A percentile compares a stretch with the other conserved stretches of the same genome.
Evolutionary conservation across 2,329 filamentous ascomycete genomes (phyloP).

Genomic region (Neopestalotiopsis rosae): DNA sequence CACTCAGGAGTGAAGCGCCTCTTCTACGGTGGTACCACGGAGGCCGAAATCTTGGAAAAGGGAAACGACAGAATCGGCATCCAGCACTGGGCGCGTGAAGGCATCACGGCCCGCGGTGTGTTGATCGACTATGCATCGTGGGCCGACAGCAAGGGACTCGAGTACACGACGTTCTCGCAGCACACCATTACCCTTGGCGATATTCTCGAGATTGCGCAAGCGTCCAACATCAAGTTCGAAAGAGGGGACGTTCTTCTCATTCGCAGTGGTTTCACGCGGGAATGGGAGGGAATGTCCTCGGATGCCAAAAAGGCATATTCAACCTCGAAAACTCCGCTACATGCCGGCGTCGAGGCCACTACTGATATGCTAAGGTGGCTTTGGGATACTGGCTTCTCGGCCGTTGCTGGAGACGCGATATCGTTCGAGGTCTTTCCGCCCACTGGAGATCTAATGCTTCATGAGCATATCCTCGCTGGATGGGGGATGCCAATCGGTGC

Average conservation of each 20-base stretch:
- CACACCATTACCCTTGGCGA: slow-evolving; percentile 39
- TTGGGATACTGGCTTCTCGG: slow-evolving; percentile 51
- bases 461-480: slow-evolving; percentile 23
- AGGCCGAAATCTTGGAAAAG: slow-evolving; percentile 49
- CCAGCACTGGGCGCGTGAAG: slow-evolving; percentile 53
- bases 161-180: slow-evolving; percentile 45
- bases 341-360: slow-evolving; percentile 46
- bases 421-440: slow-evolving; percentile 45
- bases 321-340: slow-evolving; percentile 35
- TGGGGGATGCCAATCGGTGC: slow-evolving; percentile 28
- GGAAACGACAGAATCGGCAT: slow-evolving; percentile 50
- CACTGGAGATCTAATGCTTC: not conserved
- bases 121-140: slow-evolving; percentile 55
- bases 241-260: slow-evolving; percentile 59
- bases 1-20: slow-evolving; percentile 37
- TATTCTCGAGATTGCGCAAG: slow-evolving; percentile 41
- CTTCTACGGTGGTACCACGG: slow-evolving; percentile 55
- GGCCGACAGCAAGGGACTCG: slow-evolving; percentile 44
- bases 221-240: slow-evolving; percentile 48
- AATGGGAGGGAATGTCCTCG: slow-evolving; percentile 34
- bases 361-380: slow-evolving; percentile 48
- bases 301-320: slow-evolving; percentile 51
- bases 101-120: slow-evolving; percentile 56
- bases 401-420: slow-evolving; percentile 49
- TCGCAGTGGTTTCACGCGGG: slow-evolving; percentile 40